Conservation (phyloP, 371 early-diverging fungal genomes). For the Chytridiales sp. region DNA sequence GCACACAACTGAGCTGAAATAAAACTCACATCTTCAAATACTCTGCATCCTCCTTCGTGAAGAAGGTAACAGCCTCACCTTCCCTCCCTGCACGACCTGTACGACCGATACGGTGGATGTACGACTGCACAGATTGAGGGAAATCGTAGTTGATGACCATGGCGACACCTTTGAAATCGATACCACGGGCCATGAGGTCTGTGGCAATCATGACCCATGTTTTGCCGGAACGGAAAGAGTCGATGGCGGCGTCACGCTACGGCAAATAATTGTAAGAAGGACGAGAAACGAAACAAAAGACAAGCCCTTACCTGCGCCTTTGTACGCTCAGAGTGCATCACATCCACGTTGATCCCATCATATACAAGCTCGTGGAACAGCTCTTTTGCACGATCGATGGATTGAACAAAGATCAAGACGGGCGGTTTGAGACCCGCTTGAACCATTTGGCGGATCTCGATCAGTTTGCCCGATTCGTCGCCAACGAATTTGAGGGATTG, state of each 20-base stretch:
- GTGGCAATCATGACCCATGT: conserved; percentile 97
- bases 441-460: conserved; percentile 87
- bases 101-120: conserved; percentile 98
- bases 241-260: conserved; percentile 83
- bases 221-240: conserved; percentile 84
- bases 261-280: conserved; percentile 2
- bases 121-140: conserved; percentile 88
- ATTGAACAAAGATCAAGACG: conserved; percentile 92
- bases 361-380: conserved; percentile 92
- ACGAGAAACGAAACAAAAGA: neutral
- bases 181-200: conserved; percentile 86
- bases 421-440: conserved; percentile 84
- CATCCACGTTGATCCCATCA: conserved; percentile 95
- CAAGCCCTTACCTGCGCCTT: conserved; percentile 64
- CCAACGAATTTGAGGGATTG: conserved; percentile 92
- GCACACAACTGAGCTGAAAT: conserved; percentile 5
- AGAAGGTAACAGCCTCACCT: conserved; percentile 92
- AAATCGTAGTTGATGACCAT: conserved; percentile 95
- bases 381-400: conserved; percentile 93
- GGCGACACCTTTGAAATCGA: conserved; percentile 91
- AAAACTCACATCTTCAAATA: conserved; percentile 69
- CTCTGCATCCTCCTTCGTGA: conserved; percentile 88
- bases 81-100: conserved; percentile 96
- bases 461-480: conserved; percentile 88
- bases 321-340: conserved; percentile 91